phyloP scores from a whole-genome alignment of 371 early-diverging fungal genomes.

The Mortierella polycephala region DNA sequence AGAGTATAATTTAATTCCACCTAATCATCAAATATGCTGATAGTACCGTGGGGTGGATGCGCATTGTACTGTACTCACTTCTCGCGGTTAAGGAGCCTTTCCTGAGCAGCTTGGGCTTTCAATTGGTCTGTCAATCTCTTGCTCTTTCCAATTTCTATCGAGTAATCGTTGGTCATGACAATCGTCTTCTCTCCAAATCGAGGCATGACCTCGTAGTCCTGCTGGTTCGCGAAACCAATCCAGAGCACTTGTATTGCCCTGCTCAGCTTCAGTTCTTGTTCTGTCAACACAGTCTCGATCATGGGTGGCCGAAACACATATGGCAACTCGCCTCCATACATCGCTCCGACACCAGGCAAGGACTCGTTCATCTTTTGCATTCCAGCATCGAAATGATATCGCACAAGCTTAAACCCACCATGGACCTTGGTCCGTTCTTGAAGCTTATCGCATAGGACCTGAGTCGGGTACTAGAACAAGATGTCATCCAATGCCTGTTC shows the following conservation, averaged over 20 bases:
- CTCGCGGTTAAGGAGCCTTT: not conserved
- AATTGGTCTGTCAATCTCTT: not conserved
- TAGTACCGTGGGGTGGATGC: not conserved
- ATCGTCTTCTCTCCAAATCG: not conserved
- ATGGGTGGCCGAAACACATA: slow-evolving; percentile 7
- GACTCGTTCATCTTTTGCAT: not conserved
- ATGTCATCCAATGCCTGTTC: not conserved
- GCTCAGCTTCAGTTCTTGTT: not conserved
- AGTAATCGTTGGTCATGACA: not conserved
- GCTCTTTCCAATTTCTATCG: not conserved
- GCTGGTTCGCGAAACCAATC: slow-evolving; percentile 13
- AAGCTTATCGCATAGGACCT: not conserved
- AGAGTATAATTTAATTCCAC: no score
- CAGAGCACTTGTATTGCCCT: slow-evolving; percentile 8
- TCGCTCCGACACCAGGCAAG: slow-evolving; percentile 4
- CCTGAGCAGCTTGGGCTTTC: not conserved
- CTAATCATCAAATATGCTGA: not conserved
- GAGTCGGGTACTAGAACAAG: not conserved
- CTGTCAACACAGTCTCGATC: not conserved
- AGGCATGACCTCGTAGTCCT: not conserved
- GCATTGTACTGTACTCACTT: not conserved
- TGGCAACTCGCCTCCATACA: slow-evolving; percentile 7
- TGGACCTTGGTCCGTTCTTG: not conserved
- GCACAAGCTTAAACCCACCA: not conserved
- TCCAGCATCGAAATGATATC: slow-evolving; percentile 3